Evolutionary conservation across 2,329 filamentous ascomycete species (phyloP).

Genomic region (Paraphaeosphaeria sporulosa): DNA sequence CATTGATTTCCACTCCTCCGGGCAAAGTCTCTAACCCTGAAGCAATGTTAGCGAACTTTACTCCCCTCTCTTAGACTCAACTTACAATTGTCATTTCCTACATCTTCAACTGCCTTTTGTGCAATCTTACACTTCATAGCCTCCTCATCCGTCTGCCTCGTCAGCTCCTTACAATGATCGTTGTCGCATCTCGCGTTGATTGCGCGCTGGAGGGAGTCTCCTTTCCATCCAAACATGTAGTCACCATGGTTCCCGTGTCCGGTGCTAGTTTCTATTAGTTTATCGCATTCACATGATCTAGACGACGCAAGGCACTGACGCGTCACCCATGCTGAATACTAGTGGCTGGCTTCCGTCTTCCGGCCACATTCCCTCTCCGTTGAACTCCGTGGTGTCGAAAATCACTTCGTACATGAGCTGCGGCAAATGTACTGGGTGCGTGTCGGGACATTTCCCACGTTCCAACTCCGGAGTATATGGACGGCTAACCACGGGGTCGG

Average conservation of each 20-base stretch:
- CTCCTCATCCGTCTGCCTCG: conserved; percentile 36
- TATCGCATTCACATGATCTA: background rate
- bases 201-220: conserved; percentile 38
- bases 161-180: conserved; percentile 34
- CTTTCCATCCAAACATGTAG: conserved; percentile 40
- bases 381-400: conserved; percentile 51
- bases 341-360: conserved; percentile 40
- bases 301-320: conserved; percentile 24
- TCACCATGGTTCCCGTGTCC: conserved; percentile 38
- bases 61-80: background rate
- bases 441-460: conserved; percentile 51
- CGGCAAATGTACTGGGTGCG: conserved; percentile 54
- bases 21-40: conserved; percentile 30
- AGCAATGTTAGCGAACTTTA: conserved; percentile 2
- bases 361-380: conserved; percentile 33
- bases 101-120: conserved; percentile 40
- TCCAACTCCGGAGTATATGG: conserved; percentile 31
- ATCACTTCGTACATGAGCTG: conserved; percentile 58
- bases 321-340: conserved; percentile 42
- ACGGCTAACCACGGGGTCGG: conserved; percentile 21
- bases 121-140: conserved; percentile 38
- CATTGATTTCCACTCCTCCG: conserved; percentile 31
- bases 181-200: conserved; percentile 37
- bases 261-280: conserved; percentile 26
- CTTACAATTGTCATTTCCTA: conserved; percentile 31